These are phyloP conservation scores for Paratrypanosoma confusum DNA, from an alignment of 208 protist genomes.

Conservation along the genomic window DNA sequence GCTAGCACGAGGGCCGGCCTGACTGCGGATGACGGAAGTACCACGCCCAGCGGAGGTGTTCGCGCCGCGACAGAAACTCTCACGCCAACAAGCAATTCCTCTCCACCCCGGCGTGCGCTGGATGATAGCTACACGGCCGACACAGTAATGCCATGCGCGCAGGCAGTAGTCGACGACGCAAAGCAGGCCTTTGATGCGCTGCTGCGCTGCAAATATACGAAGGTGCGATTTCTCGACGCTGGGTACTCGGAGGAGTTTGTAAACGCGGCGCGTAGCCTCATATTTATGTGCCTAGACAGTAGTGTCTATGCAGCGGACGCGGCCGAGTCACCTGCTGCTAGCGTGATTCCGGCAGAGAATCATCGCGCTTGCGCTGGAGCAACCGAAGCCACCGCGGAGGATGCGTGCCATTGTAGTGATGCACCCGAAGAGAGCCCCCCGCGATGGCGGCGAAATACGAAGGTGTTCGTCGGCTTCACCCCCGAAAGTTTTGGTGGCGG, in stretches of 20 bases:
- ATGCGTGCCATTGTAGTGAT: no score
- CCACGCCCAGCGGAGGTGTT: no score
- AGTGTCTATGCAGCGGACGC: neutral
- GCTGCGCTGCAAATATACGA: constrained; percentile 7
- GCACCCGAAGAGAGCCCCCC: no score
- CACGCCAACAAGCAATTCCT: no score
- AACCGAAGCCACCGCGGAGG: neutral
- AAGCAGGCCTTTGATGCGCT: constrained; percentile 2
- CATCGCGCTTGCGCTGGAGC: neutral
- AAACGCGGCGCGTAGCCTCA: constrained; percentile 8
- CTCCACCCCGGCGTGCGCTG: no score
- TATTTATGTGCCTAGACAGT: constrained; percentile 8
- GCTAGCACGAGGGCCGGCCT: neutral
- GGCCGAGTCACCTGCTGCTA: neutral
- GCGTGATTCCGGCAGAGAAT: neutral
- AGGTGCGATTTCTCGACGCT: constrained; percentile 9
- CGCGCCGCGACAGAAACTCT: no score
- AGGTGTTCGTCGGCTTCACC: constrained; percentile 10
- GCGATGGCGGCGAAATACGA: neutral
- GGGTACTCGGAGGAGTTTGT: constrained; percentile 16
- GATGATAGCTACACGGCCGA: no score
- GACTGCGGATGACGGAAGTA: neutral
- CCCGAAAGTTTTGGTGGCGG: constrained; percentile 1
- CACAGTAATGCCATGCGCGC: no score
- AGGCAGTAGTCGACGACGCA: no score